Evolutionary conservation across 192 early-diverging fungal genomes (phyloP).

Genomic region (Linnemannia hyalina): DNA sequence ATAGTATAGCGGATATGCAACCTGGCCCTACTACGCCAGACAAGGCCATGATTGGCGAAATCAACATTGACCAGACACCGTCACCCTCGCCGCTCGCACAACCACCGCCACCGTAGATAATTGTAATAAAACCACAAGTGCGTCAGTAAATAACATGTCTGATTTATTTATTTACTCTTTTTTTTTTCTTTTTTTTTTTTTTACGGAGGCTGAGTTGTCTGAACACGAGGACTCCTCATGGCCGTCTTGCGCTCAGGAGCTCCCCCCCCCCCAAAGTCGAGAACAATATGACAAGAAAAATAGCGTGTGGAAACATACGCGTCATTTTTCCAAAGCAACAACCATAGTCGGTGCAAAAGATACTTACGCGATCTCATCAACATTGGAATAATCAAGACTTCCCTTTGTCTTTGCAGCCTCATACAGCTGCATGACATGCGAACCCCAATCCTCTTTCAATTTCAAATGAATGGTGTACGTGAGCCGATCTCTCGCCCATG

Average conservation of each 20-base stretch:
- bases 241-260: no score
- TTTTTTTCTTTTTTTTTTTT: not conserved
- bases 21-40: not conserved
- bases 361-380: constrained; percentile 32
- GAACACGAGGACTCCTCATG: not conserved
- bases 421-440: constrained; percentile 16
- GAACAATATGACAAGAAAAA: not conserved
- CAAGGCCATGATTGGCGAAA: not conserved
- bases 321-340: not conserved
- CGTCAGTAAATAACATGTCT: not conserved
- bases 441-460: constrained; percentile 19
- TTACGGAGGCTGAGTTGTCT: not conserved
- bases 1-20: not conserved
- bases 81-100: not conserved
- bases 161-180: no score
- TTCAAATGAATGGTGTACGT: constrained; percentile 12
- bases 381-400: constrained; percentile 19
- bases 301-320: not conserved
- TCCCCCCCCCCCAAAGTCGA: no score
- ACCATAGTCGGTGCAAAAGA: not conserved
- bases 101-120: not conserved
- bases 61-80: not conserved
- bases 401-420: constrained; percentile 15
- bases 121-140: not conserved
- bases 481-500: constrained; percentile 20